Evolutionary conservation across 179 eudicot species (phyloP).

Genomic region (Pouteria campechiana): DNA sequence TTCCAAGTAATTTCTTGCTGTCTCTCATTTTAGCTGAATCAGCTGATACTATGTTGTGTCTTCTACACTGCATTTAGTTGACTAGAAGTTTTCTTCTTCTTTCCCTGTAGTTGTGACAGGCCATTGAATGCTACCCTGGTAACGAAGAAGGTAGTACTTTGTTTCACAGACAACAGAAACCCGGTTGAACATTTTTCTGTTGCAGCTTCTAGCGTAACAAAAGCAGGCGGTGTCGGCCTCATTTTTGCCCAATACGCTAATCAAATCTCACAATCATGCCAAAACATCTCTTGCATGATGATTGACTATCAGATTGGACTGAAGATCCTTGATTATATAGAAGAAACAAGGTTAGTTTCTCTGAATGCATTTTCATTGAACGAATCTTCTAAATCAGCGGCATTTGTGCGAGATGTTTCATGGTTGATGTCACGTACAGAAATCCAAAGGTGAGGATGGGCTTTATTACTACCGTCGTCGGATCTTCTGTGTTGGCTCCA

Average conservation of each 20-base stretch:
- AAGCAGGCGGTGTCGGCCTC: constrained; percentile 18
- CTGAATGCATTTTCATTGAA: neutral
- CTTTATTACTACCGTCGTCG: constrained; percentile 11
- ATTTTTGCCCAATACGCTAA: constrained; percentile 23
- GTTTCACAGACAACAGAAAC: constrained; percentile 22
- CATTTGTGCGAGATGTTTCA: neutral
- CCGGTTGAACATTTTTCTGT: neutral
- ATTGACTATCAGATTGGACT: constrained; percentile 26
- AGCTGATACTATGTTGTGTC: constrained; percentile 8
- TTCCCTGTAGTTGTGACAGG: constrained; percentile 25
- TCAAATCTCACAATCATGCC: constrained; percentile 10
- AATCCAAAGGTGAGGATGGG: constrained; percentile 21
- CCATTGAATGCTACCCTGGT: constrained; percentile 18
- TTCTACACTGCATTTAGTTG: neutral
- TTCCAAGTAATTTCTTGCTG: constrained; percentile 1
- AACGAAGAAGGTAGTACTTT: constrained; percentile 31
- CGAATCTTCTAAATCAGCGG: neutral
- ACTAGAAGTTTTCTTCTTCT: neutral
- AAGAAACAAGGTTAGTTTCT: constrained; percentile 16
- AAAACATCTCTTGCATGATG: constrained; percentile 16
- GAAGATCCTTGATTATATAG: constrained; percentile 17
- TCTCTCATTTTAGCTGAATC: too few relatives aligned
- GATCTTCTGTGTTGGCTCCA: constrained; percentile 26
- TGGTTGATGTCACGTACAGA: constrained; percentile 3
- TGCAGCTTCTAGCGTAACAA: constrained; percentile 11